Evolutionary conservation across 2,329 filamentous ascomycete species (phyloP).

Genomic region (Plectosphaerella sp.): DNA sequence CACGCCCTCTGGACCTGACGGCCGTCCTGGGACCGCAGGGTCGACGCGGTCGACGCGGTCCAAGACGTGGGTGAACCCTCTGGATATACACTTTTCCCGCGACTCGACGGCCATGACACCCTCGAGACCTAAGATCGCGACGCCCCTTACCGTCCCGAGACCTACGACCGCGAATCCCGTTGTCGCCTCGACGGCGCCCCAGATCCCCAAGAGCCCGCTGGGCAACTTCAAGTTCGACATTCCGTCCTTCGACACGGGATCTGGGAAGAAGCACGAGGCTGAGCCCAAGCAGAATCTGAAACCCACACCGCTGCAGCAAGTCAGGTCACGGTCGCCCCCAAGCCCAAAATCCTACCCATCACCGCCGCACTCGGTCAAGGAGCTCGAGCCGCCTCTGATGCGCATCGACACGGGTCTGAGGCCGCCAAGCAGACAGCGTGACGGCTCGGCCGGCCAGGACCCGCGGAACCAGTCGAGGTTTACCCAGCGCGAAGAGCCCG

Average conservation of each 20-base stretch:
- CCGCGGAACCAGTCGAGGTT: constrained; percentile 17
- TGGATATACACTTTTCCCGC: constrained; percentile 39
- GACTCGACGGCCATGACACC: constrained; percentile 16
- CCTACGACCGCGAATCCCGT: neutral
- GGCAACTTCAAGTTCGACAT: constrained; percentile 34
- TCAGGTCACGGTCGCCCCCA: constrained; percentile 2
- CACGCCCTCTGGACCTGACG: constrained; percentile 23
- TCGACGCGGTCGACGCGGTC: constrained; percentile 23
- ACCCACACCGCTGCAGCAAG: constrained; percentile 8
- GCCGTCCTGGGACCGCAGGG: constrained; percentile 27
- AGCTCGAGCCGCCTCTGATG: constrained; percentile 12
- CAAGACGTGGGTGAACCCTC: constrained; percentile 39
- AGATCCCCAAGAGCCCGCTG: constrained; percentile 30
- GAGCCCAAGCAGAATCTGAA: neutral
- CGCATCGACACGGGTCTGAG: constrained; percentile 8
- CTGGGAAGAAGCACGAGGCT: neutral
- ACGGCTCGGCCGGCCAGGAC: neutral
- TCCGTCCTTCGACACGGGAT: constrained; percentile 7
- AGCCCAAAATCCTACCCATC: constrained; percentile 19
- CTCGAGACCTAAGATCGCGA: constrained; percentile 5
- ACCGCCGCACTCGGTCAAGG: constrained; percentile 27
- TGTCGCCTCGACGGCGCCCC: constrained; percentile 13
- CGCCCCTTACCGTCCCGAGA: constrained; percentile 6
- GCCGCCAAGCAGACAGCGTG: constrained; percentile 4
- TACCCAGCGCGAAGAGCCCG: constrained; percentile 20